Evolutionary conservation across 2,329 filamentous ascomycete species (phyloP), one percentile per base, ranked within the genome.

Genomic region (Neospermospora avenae): DNA sequence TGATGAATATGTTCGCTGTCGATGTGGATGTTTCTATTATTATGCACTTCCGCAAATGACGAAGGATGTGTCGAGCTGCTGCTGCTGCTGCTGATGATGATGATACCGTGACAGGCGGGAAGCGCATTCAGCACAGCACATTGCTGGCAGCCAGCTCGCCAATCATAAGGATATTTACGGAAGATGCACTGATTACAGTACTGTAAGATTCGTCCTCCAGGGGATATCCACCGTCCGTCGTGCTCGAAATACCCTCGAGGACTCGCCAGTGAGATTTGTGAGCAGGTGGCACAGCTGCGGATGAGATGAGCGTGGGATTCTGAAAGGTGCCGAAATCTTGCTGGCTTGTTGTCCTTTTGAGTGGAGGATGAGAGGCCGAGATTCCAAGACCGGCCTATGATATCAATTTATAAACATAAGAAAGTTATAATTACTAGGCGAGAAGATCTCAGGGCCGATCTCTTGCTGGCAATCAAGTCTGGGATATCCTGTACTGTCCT

Each of bases 1-100:
- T 55, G 37, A 42, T 42, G 16, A 28, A 31, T 34, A 20, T 14
- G 7, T 18, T 42, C 2, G n/a, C 39, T 22, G 5, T 42, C n/a
- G 3, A n/a, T 8, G 18, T 42, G 39, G 13, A 8, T 42, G 5
- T n/a, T 42, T 31, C 28, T 10, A 31, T 10, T 1, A 8, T 42
- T 42, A 42, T 55, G 37, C 37, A 41, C 52, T 41, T 16, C 52
- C 52, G 18, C 28, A 51, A 37, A 3, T 35, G 22, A 44, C 24
- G 24, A 55, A 55, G 52, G 52, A 55, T 55, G 52, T 42, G 52
- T 55, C 39, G 52, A 41, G 52, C 52, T 55, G 52, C 16, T 6
- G 25, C 34, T 4, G 24, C 18, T 37, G 34, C 16, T 39, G 37
- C 3, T 42, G 37, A 28, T 42, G 39, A 11, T 22, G 39, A 51